Evolutionary conservation across 176 grass and related monocot genomes (phyloP), one percentile per base, ranked within the genome.

Genomic region (Neostapfia colusana): DNA sequence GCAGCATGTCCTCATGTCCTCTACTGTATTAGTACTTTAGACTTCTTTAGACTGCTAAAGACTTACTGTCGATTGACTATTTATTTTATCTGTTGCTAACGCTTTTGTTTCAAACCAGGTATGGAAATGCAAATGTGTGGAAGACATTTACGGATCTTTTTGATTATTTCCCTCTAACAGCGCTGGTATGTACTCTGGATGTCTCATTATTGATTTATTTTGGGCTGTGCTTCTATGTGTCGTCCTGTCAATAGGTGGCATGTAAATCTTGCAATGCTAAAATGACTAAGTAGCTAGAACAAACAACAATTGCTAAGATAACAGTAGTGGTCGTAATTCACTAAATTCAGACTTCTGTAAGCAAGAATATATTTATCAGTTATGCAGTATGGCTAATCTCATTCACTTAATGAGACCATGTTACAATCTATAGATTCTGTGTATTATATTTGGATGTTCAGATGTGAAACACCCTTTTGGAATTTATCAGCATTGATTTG

Each of bases 121-220:
- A 97, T 73, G 95, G 95, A 49, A 97, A 89, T 73, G 95, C 95
- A 63, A 93, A 91, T 75, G 91, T 93, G 64, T 97, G 95, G 95
- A 93, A 93, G 89, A 91, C 74, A 75, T 97, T 93, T 66, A 97
- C 95, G 10, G 95, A 97, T 74, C 84, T 97, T 62, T 97, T 97
- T 76, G 95, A 97, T 79, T 97, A 97, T 81, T 93, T 97, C 72
- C 91, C 95, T 10, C 62, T 97, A 67, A 93, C 95, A 45, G 95
- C 95, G 42, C 71, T 97, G 91, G 94, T 97, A 45, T 68, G 84
- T 91, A 42, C 70, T n/a, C 70, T 63, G 26, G 58, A 11, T 38
- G 14, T 75, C 50, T 40, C 28, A 62, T 28, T 58, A 31, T 31
- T 51, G 58, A 28, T 61, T 3, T 76, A 41, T 65, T 64, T 77